Base-by-base conservation (phyloP, 148 eudicot species). In the Rhododendron henanense region DNA sequence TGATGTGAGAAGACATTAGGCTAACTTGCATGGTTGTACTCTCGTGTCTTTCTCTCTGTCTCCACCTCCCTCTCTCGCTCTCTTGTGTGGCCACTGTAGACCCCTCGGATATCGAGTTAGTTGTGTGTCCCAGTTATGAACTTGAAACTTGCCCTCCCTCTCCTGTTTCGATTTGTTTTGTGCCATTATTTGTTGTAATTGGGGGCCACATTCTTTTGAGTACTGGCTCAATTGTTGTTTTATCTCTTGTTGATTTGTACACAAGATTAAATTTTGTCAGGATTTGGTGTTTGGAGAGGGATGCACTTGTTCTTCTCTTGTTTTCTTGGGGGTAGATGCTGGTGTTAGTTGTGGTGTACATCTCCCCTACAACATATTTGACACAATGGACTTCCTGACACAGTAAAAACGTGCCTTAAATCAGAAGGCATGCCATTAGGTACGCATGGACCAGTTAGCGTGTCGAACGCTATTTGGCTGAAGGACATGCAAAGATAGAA, bases 71-170 rank as follows among this genome's bases (percentile, higher is more conserved):
- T 31, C 25, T 21, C 18, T 45, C 25, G 3, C 5, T 35, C 3
- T 19, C 37, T 2, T 65, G 69, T 86, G 84, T 86, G 81, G 67
- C 51, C 67, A 65, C 41, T 51, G 71, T 23, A 51, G 61, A 18
- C 87, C 84, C 63, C 76, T 71, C 79, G 21, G 31, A n/a, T 53
- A 18, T 75, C 18, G 33, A 61, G 51, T 44, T 55, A 51, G 50
- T 53, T 18, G 50, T 51, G 65, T 85, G 41, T 63, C 63, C 78
- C 50, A 31, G 33, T 53, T n/a, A 37, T 69, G 80, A 81, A 69
- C 19, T 71, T 18, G 79, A 67, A 69, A 9, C 10, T 25, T 55
- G 84, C 23, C 74, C 50, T 28, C 50, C 83, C 50, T 50, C 44
- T 11, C 28, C 16, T 65, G 76, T 67, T 45, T 41, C 6, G 18